phyloP scores from a whole-genome alignment of 2,329 filamentous ascomycete species.

The Coccinonectria pachysandricola region DNA sequence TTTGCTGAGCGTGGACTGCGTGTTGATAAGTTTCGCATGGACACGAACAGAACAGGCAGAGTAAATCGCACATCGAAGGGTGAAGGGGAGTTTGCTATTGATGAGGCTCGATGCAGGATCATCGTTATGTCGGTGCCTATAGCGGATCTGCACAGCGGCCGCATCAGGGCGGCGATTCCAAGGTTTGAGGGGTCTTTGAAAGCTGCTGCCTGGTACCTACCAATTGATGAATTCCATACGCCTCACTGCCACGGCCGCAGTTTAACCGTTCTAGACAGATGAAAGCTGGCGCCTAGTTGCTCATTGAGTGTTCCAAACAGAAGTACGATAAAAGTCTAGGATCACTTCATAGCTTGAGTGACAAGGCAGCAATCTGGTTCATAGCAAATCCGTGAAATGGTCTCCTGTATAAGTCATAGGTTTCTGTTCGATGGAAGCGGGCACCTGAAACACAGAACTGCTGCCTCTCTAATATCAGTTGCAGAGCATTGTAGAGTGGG shows the following conservation, averaged over 20 bases:
- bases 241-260: not conserved
- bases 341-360: too few relatives aligned
- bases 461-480: too few relatives aligned
- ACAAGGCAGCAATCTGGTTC: too few relatives aligned
- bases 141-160: constrained; percentile 19
- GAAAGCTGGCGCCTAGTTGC: too few relatives aligned
- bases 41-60: constrained; percentile 3
- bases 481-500: constrained; percentile 14
- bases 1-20: not conserved
- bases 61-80: constrained; percentile 1
- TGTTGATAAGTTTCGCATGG: constrained; percentile 4
- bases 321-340: too few relatives aligned
- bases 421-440: too few relatives aligned
- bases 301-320: too few relatives aligned
- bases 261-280: too few relatives aligned
- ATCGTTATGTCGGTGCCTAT: constrained; percentile 20
- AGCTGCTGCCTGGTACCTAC: constrained; percentile 18
- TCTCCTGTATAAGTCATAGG: too few relatives aligned
- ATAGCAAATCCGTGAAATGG: too few relatives aligned
- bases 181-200: constrained; percentile 9
- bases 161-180: constrained; percentile 17
- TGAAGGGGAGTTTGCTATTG: constrained; percentile 2
- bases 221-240: not conserved
- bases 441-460: too few relatives aligned
- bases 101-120: not conserved